Percentiles rank a stretch among this genome's conserved stretches.
These are phyloP conservation scores for Xylaria sp. DNA, from an alignment of 495 filamentous ascomycete genomes.

Conservation along the genomic window DNA sequence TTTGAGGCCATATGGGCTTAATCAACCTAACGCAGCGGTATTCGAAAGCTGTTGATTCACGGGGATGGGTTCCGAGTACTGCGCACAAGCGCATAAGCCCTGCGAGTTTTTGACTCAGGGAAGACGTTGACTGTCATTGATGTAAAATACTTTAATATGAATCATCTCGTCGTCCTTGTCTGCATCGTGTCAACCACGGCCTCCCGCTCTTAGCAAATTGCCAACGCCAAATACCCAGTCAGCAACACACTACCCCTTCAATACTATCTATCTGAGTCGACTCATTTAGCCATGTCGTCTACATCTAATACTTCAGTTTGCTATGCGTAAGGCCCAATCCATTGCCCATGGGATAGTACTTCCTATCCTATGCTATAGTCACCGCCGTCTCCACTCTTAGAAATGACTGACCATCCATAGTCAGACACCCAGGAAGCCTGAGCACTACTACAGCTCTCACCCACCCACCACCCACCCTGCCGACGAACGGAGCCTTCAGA, in stretches of 20 bases:
- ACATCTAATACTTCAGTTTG: not conserved
- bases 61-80: not conserved
- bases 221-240: not conserved
- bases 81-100: not conserved
- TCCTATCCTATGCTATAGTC: not conserved
- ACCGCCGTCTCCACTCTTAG: not conserved
- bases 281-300: constrained; percentile 3
- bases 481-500: constrained; percentile 14
- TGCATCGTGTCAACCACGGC: not conserved
- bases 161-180: not conserved
- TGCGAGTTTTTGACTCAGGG: not conserved
- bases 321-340: constrained; percentile 8
- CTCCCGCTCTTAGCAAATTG: not conserved
- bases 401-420: not conserved
- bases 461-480: constrained; percentile 15
- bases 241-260: not conserved
- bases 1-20: not conserved
- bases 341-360: not conserved
- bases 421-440: constrained; percentile 1
- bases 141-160: not conserved
- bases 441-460: constrained; percentile 19
- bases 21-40: not conserved
- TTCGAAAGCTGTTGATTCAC: not conserved
- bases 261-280: not conserved
- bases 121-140: not conserved